These are phyloP conservation scores for Boletus insuetus DNA, from an alignment of 768 basidiomycete genomes.

Conservation along the genomic window DNA sequence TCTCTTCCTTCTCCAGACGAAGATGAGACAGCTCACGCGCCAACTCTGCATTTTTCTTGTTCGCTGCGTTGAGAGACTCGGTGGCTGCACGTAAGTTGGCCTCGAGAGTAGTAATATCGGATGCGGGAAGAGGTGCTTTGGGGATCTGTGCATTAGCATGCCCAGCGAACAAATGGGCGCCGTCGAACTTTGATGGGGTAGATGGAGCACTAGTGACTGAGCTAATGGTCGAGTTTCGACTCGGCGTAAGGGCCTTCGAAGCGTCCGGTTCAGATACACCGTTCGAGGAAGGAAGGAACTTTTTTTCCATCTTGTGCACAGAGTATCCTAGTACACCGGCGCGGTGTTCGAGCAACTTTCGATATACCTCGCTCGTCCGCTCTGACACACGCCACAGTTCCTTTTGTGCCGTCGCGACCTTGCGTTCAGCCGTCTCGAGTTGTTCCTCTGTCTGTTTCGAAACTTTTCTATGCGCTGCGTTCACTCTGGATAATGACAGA, in stretches of 20 bases:
- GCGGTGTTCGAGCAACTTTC: slow-evolving; percentile 73
- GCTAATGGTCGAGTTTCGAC: slow-evolving; percentile 49
- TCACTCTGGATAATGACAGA: slow-evolving; percentile 66
- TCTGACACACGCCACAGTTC: slow-evolving; percentile 70
- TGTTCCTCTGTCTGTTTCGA: slow-evolving; percentile 70
- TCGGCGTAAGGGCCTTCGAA: slow-evolving; percentile 54
- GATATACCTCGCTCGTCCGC: slow-evolving; percentile 59
- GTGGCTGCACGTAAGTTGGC: slow-evolving; percentile 62
- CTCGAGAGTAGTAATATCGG: slow-evolving; percentile 54
- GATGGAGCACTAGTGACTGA: slow-evolving; percentile 44
- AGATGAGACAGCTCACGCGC: slow-evolving; percentile 60
- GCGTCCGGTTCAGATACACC: slow-evolving; percentile 35
- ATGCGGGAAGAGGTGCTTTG: slow-evolving; percentile 41
- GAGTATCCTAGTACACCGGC: slow-evolving; percentile 77
- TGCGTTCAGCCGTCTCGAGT: slow-evolving; percentile 67
- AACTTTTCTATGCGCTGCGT: slow-evolving; percentile 51
- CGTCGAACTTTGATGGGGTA: slow-evolving; percentile 67
- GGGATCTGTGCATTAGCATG: slow-evolving; percentile 63
- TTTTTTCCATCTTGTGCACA: slow-evolving; percentile 65
- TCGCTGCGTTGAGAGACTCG: slow-evolving; percentile 54
- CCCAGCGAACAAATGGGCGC: slow-evolving; percentile 82
- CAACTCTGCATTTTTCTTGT: slow-evolving; percentile 60
- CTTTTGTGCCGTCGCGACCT: slow-evolving; percentile 66
- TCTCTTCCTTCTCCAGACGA: slow-evolving; percentile 64
- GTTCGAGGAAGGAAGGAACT: slow-evolving; percentile 32